Base-by-base conservation (phyloP, 208 protist species). In the Tritrichomonas foetus region DNA sequence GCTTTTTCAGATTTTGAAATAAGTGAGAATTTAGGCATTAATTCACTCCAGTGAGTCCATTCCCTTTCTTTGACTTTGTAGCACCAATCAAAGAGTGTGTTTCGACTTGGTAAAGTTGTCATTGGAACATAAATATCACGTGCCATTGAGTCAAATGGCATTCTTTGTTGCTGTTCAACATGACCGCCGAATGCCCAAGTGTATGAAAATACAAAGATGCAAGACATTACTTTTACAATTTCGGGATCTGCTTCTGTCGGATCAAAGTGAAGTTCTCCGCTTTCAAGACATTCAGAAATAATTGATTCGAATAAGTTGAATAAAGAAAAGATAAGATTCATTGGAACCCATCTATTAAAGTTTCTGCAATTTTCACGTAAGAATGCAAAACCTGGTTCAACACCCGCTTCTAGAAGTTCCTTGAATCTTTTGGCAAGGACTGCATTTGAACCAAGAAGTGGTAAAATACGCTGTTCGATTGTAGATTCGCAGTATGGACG, bases 171-270 rank as follows among this genome's bases (percentile, higher is more conserved):
- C 75, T 97, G 96, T 27, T 44, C 20, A 27, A 99, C 95, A 96
- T 98, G 98, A 84, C 97, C 97, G 78, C 98, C 98, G 66, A 99
- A 94, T n/a, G 97, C 97, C 98, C 98, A 99, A 44, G 99, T 96
- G 94, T 97, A 98, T 9, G 97, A 96, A 95, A 99, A 99, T 66
- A 97, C 95, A 72, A 93, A 93, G 14, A 69, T 47, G 25, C 13
- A 33, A 30, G 11, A 41, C 9, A 93, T 22, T 16, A 93, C 55
- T 93, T 47, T 89, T 27, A 57, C 57, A 49, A 57, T 57, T 39
- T 89, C 78, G 53, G 41, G 27, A 57, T 89, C 78, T 89, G 47
- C 33, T 39, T 89, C 47, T 1, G 27, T 53, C 39, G 41, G 47
- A 89, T 89, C 47, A 49, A 89, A 49, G 3, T 89, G n/a, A 50